Conservation (phyloP, 371 early-diverging fungal species). For the Circinella umbellata region DNA sequence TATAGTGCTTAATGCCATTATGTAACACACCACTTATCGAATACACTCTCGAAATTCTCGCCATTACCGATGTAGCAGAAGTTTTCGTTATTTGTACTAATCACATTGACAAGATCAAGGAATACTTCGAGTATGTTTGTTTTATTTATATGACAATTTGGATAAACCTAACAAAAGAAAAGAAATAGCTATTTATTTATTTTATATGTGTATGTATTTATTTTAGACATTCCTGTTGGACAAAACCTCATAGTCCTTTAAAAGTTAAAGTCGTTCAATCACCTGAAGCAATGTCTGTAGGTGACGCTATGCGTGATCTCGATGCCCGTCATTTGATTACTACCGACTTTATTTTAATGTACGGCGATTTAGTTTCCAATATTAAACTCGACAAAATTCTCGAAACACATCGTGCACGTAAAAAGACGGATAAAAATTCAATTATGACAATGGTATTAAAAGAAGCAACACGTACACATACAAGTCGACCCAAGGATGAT, state of each 20-base stretch:
- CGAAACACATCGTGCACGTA: conserved; percentile 77
- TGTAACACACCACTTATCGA: conserved; percentile 95
- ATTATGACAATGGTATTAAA: conserved; percentile 96
- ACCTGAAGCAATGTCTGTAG: conserved; percentile 83
- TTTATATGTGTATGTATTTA: background rate
- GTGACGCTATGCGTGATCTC: conserved; percentile 92
- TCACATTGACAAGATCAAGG: conserved; percentile 82
- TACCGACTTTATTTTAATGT: conserved; percentile 91
- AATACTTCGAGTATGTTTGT: conserved; percentile 76
- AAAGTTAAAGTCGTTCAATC: conserved; percentile 77
- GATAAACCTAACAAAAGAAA: background rate
- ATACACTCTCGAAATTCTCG: conserved; percentile 32
- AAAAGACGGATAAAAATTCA: conserved; percentile 77
- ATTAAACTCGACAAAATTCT: conserved; percentile 78
- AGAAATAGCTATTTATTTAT: background rate
- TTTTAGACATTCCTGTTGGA: conserved; percentile 75
- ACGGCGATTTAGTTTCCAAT: conserved; percentile 92
- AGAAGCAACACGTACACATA: conserved; percentile 64
- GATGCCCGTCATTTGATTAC: conserved; percentile 83
- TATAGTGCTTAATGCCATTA: conserved; percentile 89
- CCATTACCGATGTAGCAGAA: conserved; percentile 77
- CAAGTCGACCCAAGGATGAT: conserved; percentile 68
- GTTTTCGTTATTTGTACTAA: conserved; percentile 86
- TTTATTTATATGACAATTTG: background rate
- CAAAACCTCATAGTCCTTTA: conserved; percentile 62